These are phyloP conservation scores for Camellia sinensis DNA, from an alignment of 148 eudicot genomes.

Conservation along the genomic window DNA sequence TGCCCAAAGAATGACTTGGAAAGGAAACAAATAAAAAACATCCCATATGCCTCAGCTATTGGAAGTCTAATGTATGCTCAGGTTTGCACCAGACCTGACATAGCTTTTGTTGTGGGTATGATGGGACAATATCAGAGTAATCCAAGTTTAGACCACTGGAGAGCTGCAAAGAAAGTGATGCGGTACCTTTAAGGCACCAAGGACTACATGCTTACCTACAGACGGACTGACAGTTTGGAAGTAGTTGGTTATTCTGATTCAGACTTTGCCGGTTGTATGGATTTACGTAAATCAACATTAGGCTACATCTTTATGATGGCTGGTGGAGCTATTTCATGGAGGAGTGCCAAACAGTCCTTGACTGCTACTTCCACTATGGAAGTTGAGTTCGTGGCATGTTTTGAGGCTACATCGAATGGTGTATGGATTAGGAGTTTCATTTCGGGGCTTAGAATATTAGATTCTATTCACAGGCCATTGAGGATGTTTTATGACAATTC, in stretches of 20 bases:
- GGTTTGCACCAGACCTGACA: not conserved
- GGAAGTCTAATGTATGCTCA: not conserved
- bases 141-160: not conserved
- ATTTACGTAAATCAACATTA: not conserved
- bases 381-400: not conserved
- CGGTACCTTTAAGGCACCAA: not conserved
- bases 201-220: not conserved
- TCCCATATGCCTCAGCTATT: not conserved
- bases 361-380: not conserved
- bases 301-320: not conserved
- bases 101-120: not conserved
- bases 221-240: not conserved
- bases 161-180: not conserved
- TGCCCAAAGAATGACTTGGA: not conserved
- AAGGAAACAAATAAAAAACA: not conserved
- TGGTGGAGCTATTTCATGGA: not conserved
- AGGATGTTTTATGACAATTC: not conserved
- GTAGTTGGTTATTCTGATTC: not conserved
- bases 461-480: not conserved
- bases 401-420: too few relatives aligned
- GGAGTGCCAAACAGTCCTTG: not conserved
- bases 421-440: too few relatives aligned
- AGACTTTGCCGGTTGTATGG: not conserved
- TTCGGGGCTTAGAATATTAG: not conserved
- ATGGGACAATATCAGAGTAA: not conserved